Conservation (phyloP, 805 yeast genomes). For the Candida adriatica region DNA sequence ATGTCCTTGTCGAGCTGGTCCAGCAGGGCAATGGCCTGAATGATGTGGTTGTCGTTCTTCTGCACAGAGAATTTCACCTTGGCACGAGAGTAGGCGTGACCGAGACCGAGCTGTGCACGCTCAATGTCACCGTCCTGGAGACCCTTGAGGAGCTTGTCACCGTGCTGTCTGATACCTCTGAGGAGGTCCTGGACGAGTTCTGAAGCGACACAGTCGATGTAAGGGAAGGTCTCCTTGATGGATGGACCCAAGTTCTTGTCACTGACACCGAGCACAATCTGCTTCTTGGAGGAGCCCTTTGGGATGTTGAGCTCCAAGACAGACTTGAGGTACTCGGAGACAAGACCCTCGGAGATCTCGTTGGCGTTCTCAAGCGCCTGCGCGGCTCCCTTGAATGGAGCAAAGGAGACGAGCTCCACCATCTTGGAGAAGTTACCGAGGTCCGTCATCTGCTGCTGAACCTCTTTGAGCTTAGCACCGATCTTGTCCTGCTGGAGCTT, state of each 20-base stretch:
- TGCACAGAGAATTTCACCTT: conserved; percentile 98
- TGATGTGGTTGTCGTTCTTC: conserved; percentile 97
- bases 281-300: conserved; percentile 52
- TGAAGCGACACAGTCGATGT: conserved; percentile 82
- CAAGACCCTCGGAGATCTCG: conserved; percentile 95
- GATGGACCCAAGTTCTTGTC: conserved; percentile 96
- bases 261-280: conserved; percentile 77
- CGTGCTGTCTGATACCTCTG: conserved; percentile 91
- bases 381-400: conserved; percentile 99
- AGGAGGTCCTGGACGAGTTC: conserved; percentile 92
- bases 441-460: conserved; percentile 84
- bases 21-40: conserved; percentile 94
- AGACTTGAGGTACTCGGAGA: conserved; percentile 85
- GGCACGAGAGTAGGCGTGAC: conserved; percentile 98
- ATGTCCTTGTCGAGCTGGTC: conserved; percentile 96
- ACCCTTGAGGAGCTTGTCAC: conserved; percentile 82
- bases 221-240: conserved; percentile 84
- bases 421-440: conserved; percentile 83
- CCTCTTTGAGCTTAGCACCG: conserved; percentile 88
- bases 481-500: conserved; percentile 89
- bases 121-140: conserved; percentile 93
- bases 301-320: conserved; percentile 89
- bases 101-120: conserved; percentile 97
- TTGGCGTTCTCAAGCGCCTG: conserved; percentile 98
- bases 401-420: conserved; percentile 89